Evolutionary conservation across 2,329 filamentous ascomycete genomes (phyloP), one percentile per base, ranked within the genome.

Genomic region (Blumeria graminis): DNA sequence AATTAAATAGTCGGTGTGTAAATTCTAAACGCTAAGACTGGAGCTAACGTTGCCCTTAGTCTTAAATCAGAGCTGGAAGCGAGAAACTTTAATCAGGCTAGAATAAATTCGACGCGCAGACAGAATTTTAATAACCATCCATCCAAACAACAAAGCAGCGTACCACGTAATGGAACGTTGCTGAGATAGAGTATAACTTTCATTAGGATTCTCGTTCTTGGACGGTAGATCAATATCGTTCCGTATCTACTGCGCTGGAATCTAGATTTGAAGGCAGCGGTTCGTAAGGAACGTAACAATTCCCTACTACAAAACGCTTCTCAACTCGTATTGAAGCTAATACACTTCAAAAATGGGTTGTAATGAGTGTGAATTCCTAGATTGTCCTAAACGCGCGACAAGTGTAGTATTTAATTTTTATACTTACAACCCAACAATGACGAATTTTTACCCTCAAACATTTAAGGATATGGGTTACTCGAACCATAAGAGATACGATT

Each of bases 211-310:
- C 68, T 69, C 68, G 62, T 62, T 68, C 70, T 70, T 72, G 76
- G 74, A 80, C 76, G 80, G 75, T 68, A 84, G 79, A 84, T 71
- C 63, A 69, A 77, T 69, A 63, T 66, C 69, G 77, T 78, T 81
- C 81, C 81, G 83, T 87, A 87, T 87, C 83, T 87, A 81, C 83
- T 85, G 80, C 82, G 81, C 81, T 84, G 76, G 82, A 87, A 77
- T 81, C 59, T 61, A 70, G 71, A 72, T 74, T 74, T 86, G 83
- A 86, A 77, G 79, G 80, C 80, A 71, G 82, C 80, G 74, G 83
- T 82, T 87, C 83, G 83, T 74, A 85, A 82, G 80, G 80, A 80
- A 80, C 76, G 81, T 80, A 77, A 86, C 81, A 86, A 56, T 53
- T 55, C 53, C 22, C 22, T 28, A 28, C 22, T 28, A 1, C 4